Evolutionary conservation across 1,284 basidiomycete genomes (phyloP).

Genomic region (Puccinia coronata): DNA sequence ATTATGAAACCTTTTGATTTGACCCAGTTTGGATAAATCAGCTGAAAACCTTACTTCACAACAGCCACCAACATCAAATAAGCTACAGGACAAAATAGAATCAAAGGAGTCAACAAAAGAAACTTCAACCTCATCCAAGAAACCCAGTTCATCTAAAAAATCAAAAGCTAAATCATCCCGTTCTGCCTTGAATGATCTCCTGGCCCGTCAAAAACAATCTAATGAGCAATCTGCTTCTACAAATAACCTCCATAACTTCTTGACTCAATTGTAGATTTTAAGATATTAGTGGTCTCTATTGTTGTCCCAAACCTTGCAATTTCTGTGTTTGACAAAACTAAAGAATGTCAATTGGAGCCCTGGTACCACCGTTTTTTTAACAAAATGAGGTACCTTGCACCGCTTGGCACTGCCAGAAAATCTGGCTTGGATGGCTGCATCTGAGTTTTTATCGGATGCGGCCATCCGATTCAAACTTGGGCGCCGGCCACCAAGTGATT

Average conservation of each 20-base stretch:
- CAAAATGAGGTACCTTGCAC: too few relatives aligned
- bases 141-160: neutral
- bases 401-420: too few relatives aligned
- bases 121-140: neutral
- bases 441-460: too few relatives aligned
- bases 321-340: too few relatives aligned
- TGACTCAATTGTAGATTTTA: slow-evolving; percentile 9
- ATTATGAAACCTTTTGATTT: neutral
- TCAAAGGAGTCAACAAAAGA: neutral
- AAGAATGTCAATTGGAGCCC: too few relatives aligned
- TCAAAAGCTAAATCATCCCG: neutral
- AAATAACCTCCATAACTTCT: slow-evolving; percentile 3
- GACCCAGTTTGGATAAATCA: neutral
- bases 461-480: too few relatives aligned
- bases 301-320: too few relatives aligned
- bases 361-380: too few relatives aligned
- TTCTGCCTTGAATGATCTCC: neutral
- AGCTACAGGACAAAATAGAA: neutral
- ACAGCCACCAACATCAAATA: neutral
- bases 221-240: neutral
- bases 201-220: neutral
- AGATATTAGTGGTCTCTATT: too few relatives aligned
- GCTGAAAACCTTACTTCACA: neutral
- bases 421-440: too few relatives aligned
- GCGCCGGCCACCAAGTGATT: too few relatives aligned